Conservation (phyloP, 2,329 filamentous ascomycete species). For the Talaromyces sp. region DNA sequence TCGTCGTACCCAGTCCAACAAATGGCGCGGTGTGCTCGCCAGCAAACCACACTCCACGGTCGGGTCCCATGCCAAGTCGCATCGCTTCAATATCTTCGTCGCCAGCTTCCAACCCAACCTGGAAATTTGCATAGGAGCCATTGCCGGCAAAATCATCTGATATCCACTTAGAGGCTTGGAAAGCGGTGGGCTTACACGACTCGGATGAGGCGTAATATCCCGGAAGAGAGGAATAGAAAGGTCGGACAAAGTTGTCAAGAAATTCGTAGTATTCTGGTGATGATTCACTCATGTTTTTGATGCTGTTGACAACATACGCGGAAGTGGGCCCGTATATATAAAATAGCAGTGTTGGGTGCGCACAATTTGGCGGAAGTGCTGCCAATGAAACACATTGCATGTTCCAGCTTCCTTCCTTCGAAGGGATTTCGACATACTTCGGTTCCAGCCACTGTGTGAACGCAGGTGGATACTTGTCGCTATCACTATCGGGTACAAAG, state of each 20-base stretch:
- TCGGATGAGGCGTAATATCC: conserved; percentile 55
- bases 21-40: conserved; percentile 91
- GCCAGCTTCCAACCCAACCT: conserved; percentile 65
- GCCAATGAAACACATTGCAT: conserved; percentile 76
- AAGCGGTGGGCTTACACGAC: conserved; percentile 59
- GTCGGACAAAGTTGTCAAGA: conserved; percentile 65
- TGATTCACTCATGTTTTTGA: conserved; percentile 31
- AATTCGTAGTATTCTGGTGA: conserved; percentile 51
- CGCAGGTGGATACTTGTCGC: conserved; percentile 47
- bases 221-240: conserved; percentile 73
- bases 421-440: conserved; percentile 57
- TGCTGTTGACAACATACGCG: conserved; percentile 36
- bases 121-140: conserved; percentile 83
- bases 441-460: conserved; percentile 76
- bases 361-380: conserved; percentile 54
- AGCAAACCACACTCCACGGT: conserved; percentile 74
- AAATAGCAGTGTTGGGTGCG: conserved; percentile 81
- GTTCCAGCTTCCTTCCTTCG: conserved; percentile 63
- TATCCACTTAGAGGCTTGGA: conserved; percentile 72
- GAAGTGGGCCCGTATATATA: conserved; percentile 51
- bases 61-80: conserved; percentile 48
- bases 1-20: conserved; percentile 80
- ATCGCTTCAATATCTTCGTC: conserved; percentile 67
- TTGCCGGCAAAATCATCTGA: conserved; percentile 74
- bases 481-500: conserved; percentile 5